These are phyloP conservation scores for Dendrobium huoshanense DNA, from an alignment of 106 monocot species.

Conservation along the genomic window DNA sequence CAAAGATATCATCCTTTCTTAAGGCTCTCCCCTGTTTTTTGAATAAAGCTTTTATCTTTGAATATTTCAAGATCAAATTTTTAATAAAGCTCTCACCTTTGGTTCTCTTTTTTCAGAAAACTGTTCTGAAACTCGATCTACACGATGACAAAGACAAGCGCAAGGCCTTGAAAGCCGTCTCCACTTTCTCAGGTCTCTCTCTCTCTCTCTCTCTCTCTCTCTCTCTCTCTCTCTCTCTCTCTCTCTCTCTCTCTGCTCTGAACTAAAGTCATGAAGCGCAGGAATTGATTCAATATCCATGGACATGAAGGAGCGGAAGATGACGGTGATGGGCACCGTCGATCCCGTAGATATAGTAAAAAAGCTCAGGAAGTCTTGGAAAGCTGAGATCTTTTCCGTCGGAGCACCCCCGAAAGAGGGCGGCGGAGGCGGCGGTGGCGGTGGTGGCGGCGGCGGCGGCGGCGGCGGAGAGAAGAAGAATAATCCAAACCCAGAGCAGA, in stretches of 20 bases:
- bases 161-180: constrained; percentile 21
- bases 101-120: not conserved
- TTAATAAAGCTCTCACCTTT: not conserved
- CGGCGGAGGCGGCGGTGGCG: constrained; percentile 5
- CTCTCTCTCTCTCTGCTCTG: not conserved
- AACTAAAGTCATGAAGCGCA: constrained; percentile 3
- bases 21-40: not conserved
- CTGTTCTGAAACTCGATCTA: constrained; percentile 10
- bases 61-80: not conserved
- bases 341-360: constrained; percentile 14
- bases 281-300: constrained; percentile 18
- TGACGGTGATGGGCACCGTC: constrained; percentile 15
- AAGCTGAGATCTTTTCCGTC: constrained; percentile 4
- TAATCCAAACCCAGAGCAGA: not conserved
- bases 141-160: constrained; percentile 16
- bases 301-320: constrained; percentile 15
- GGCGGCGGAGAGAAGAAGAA: not conserved
- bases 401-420: not conserved
- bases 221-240: constrained; percentile 6
- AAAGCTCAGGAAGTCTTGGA: constrained; percentile 16
- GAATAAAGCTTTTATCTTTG: too few species aligned
- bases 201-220: constrained; percentile 10
- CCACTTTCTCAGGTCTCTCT: constrained; percentile 9
- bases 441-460: not conserved
- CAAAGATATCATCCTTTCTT: too few species aligned